A percentile compares a stretch with the other conserved stretches of the same genome.
phyloP scores from a whole-genome alignment of 805 yeast genomes.

The Wickerhamiella nectarea region DNA sequence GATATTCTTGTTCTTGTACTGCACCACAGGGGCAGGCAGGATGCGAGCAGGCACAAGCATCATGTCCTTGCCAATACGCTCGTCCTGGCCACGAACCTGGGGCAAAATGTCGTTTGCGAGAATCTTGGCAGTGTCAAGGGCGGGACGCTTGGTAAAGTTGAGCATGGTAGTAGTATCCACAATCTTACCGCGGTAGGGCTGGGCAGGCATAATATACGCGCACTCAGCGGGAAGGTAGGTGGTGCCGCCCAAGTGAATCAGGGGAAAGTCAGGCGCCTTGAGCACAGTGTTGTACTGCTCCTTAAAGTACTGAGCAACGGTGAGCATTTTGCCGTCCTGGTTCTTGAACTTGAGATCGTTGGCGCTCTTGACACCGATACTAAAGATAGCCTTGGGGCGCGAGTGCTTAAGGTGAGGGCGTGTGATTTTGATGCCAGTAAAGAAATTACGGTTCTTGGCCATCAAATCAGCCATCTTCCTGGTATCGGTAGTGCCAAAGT shows the following conservation, averaged over 20 bases:
- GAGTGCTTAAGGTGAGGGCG: constrained; percentile 8
- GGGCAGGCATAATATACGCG: constrained; percentile 7
- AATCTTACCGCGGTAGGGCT: constrained; percentile 7
- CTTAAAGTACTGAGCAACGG: constrained; percentile 1
- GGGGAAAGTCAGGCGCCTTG: constrained; percentile 9
- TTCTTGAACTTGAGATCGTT: constrained; percentile 1
- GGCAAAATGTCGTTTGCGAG: constrained; percentile 8
- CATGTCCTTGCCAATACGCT: constrained; percentile 60
- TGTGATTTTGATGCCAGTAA: constrained; percentile 8
- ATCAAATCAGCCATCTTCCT: constrained; percentile 1
- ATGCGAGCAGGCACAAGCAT: constrained; percentile 8
- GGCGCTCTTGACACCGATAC: constrained; percentile 6
- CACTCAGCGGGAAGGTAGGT: constrained; percentile 9
- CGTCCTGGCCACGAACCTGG: constrained; percentile 78
- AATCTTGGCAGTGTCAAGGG: constrained; percentile 7
- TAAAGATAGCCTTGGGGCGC: constrained; percentile 9
- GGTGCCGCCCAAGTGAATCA: constrained; percentile 7
- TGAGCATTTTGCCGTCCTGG: constrained; percentile 1
- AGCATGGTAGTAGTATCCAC: constrained; percentile 8
- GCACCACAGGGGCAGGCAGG: constrained; percentile 8
- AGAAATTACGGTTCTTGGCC: constrained; percentile 6
- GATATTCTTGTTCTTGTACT: constrained; percentile 8
- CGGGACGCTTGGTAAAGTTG: constrained; percentile 10
- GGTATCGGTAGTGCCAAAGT: constrained; percentile 6
- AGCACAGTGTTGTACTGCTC: constrained; percentile 1